Evolutionary conservation across 2,329 filamentous ascomycete species (phyloP), one percentile per base, ranked within the genome.

Genomic region (Fusarium miscanthi): DNA sequence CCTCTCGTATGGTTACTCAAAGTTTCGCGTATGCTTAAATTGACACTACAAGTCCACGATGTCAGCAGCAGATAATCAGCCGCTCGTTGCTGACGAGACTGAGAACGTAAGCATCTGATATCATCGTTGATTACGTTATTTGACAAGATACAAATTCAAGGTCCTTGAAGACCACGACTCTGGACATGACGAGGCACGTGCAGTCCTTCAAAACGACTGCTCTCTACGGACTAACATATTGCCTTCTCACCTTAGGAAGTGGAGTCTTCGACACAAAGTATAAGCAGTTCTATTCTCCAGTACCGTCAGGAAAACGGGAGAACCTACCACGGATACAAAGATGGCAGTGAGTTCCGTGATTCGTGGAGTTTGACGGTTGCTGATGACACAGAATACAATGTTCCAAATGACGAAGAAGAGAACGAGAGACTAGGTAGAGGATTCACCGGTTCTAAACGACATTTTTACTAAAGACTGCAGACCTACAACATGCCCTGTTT

Each of bases 321-420:
- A 14, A 69, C 66, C 2, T 69, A 69, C 11, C 67, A 70, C 6
- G 60, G 63, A 1, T 70, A 70, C 16, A 65, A 67, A 12, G 69
- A 72, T 16, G 69, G 69, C 23, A 68, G 69, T 72, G 16, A 42
- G 69, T 68, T 7, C 5, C 1, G 3, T 1, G 1, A 19, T 8
- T 6, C 12, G 2, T 6, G 1, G 1, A 14, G 7, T 2, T 2
- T 2, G 14, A 2, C 2, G 3, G 9, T 11, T 8, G 21, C 41
- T 67, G 14, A 67, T 25, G 0, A 2, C 2, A 21, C 8, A 71
- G 69, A 71, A 46, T 72, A 72, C 9, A 53, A 59, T 2, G 59
- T 72, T 0, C 69, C 68, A 6, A 71, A 72, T 12, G 69, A 72
- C 8, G 69, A 72, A 0, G 41, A 57, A 14, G 69, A 72, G 13